phyloP scores from a whole-genome alignment of 2,329 filamentous ascomycete genomes.

The Botryotinia convoluta region DNA sequence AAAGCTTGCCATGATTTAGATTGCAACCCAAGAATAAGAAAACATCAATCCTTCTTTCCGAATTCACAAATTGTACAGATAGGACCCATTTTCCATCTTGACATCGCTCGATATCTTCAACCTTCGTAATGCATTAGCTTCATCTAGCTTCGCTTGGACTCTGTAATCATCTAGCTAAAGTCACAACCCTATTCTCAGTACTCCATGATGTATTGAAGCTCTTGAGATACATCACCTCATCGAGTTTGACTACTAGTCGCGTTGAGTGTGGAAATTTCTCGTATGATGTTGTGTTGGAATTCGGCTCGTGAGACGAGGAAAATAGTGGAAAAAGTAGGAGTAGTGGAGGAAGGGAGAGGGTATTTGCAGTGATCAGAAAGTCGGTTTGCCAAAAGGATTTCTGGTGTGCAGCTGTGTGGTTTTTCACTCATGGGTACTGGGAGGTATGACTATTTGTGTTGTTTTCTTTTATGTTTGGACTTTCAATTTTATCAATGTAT shows the following conservation, averaged over 20 bases:
- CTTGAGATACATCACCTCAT: neutral
- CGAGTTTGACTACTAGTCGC: neutral
- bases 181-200: accelerated
- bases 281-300: accelerated
- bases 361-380: accelerated
- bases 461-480: too few relatives aligned
- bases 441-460: neutral
- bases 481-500: too few relatives aligned
- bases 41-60: accelerated
- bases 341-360: too few relatives aligned
- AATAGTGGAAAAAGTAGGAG: neutral
- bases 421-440: neutral
- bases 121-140: neutral
- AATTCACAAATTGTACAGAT: accelerated
- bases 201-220: neutral
- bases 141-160: neutral
- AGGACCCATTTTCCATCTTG: accelerated
- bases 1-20: neutral
- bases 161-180: neutral
- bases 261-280: too few relatives aligned
- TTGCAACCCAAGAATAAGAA: accelerated
- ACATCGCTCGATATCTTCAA: neutral
- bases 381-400: neutral
- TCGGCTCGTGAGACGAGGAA: neutral
- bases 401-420: neutral